These are phyloP conservation scores for Solanum peruvianum DNA, from an alignment of 257 asterid genomes.

Conservation along the genomic window DNA sequence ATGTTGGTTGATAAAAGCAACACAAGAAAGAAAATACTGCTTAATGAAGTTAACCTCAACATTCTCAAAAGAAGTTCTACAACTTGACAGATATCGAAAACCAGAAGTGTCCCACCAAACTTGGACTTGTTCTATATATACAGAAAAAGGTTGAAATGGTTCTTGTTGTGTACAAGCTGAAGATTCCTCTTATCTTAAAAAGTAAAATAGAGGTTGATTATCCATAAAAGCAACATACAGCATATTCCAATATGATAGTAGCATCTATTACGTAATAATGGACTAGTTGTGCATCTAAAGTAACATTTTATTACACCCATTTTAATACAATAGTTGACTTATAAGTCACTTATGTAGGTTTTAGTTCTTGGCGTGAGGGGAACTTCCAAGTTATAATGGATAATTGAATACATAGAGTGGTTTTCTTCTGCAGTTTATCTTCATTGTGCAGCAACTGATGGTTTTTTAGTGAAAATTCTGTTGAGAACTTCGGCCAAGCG, in stretches of 20 bases:
- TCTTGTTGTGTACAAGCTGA: constrained; percentile 45
- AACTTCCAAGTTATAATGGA: constrained; percentile 9
- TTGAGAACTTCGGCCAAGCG: constrained; percentile 87
- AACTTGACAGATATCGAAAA: not conserved
- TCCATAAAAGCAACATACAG: constrained; percentile 21
- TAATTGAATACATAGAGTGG: not conserved
- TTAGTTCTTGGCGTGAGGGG: constrained; percentile 21
- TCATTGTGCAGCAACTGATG: constrained; percentile 43
- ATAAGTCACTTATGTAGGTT: constrained; percentile 1
- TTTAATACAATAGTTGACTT: not conserved
- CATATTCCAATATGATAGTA: constrained; percentile 1
- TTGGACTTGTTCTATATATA: constrained; percentile 10
- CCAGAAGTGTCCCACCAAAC: constrained; percentile 4
- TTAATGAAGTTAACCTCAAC: not conserved
- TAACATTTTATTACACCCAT: not conserved
- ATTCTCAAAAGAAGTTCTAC: not conserved
- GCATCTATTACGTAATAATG: not conserved
- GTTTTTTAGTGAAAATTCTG: constrained; percentile 31
- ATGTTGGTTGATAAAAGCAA: constrained; percentile 21
- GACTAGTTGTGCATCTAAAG: not conserved
- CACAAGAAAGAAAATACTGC: constrained; percentile 18
- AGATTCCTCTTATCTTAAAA: constrained; percentile 10
- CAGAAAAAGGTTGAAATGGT: not conserved
- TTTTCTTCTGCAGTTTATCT: not conserved
- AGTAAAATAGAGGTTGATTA: constrained; percentile 11